These are phyloP conservation scores for Uronychia setigera DNA, from an alignment of 73 alveolate species.

Conservation along the genomic window DNA sequence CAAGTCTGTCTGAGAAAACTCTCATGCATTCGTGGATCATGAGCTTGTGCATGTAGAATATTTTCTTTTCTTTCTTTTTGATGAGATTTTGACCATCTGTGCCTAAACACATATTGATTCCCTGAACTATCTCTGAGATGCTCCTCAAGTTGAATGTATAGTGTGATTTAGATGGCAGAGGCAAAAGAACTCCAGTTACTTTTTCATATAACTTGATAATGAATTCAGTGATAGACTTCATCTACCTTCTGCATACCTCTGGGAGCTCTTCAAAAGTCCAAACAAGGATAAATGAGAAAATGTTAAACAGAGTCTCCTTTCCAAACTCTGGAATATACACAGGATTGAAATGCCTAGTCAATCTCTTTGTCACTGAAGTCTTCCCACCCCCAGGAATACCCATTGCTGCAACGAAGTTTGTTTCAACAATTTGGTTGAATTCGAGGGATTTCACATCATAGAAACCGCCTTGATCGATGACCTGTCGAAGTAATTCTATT, in stretches of 20 bases:
- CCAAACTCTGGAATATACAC: slow-evolving; percentile 82
- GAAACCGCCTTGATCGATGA: slow-evolving; percentile 94
- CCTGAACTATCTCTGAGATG: slow-evolving; percentile 91
- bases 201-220: slow-evolving; percentile 83
- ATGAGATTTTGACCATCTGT: slow-evolving; percentile 41
- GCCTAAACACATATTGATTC: slow-evolving; percentile 78
- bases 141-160: slow-evolving; percentile 92
- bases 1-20: slow-evolving; percentile 92
- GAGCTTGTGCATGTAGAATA: slow-evolving; percentile 70
- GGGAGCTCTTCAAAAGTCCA: slow-evolving; percentile 87
- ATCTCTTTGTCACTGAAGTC: slow-evolving; percentile 82
- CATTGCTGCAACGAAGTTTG: slow-evolving; percentile 91
- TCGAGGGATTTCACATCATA: slow-evolving; percentile 87
- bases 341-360: slow-evolving; percentile 87
- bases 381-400: slow-evolving; percentile 97
- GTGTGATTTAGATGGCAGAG: slow-evolving; percentile 93
- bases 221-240: slow-evolving; percentile 68
- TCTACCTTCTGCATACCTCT: slow-evolving; percentile 66
- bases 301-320: slow-evolving; percentile 80
- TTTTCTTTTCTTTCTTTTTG: slow-evolving; percentile 66
- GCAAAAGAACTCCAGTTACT: slow-evolving; percentile 80
- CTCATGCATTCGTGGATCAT: slow-evolving; percentile 96
- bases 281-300: slow-evolving; percentile 80
- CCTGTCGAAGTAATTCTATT: slow-evolving; percentile 92
- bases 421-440: slow-evolving; percentile 87